Base-by-base conservation (phyloP, 371 early-diverging fungal species). In the Apophysomyces ossiformis region DNA sequence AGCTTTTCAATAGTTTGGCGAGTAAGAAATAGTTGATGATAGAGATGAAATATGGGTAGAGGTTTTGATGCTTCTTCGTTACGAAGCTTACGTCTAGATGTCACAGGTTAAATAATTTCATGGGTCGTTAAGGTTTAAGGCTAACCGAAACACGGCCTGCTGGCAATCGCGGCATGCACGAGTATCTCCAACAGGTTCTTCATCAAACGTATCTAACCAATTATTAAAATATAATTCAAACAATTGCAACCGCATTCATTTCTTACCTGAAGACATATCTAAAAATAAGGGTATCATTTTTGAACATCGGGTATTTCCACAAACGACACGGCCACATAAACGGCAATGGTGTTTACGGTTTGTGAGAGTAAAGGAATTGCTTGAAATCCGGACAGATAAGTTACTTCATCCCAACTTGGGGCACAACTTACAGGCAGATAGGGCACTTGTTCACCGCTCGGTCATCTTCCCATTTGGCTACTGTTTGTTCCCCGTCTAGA, bases 271-370 rank as follows among this genome's bases (percentile, higher is more conserved):
- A 2, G 82, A 71, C 83, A 87, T 86, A 70, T 78, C 76, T 60
- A 82, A 44, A 61, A 79, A 85, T 12, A 91, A 65, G 2, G 86
- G 82, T 37, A 82, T 78, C 79, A 80, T 85, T 38, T 77, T 78
- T 4, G 91, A 90, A 68, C 92, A 92, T 38, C 58, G 63, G 12
- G 69, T 36, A 37, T 85, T 81, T 11, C 85, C 90, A 70, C 93
- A 93, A 6, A 92, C 82, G 5, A 92, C 84, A 13, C 87, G 82
- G 5, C 94, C 94, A 64, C 94, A 93, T 9, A 93, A 65, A 7
- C 94, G 85, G 69, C 94, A 93, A 67, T 93, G 94, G 59, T 93
- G 94, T 36, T 89, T 87, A 32, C 93, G 87, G 61, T 89, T 79
- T 3, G 85, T 75, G 5, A 88, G 45, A 0, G 81, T 79, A 65